Conservation (phyloP, 78 protist genomes). For the Neovahlkampfia damariscottae region DNA sequence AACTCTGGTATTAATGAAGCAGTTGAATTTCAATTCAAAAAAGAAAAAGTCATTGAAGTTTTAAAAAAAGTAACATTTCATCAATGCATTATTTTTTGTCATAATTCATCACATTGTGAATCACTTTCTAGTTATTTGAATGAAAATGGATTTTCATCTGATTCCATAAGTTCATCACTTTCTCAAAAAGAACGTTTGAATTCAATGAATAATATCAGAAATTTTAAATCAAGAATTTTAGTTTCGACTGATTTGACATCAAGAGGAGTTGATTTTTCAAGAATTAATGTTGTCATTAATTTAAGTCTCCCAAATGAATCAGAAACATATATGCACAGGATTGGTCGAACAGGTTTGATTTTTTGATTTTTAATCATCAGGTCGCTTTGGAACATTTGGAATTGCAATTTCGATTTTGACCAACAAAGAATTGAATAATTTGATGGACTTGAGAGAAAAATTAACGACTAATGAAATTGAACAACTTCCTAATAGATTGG, state of each 20-base stretch:
- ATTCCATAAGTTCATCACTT: neutral
- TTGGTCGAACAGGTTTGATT: conserved; percentile 25
- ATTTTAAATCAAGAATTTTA: neutral
- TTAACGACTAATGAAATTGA: no score
- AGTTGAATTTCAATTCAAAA: no score
- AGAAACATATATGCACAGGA: conserved; percentile 17
- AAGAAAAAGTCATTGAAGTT: neutral
- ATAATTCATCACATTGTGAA: neutral
- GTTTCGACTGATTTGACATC: conserved; percentile 10
- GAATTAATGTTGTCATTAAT: neutral
- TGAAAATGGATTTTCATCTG: conserved; percentile 6
- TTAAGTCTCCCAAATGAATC: neutral
- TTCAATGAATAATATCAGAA: neutral
- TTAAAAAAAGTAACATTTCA: conserved; percentile 13
- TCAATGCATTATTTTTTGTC: conserved; percentile 18
- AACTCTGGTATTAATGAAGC: no score
- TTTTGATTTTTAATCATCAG: no score
- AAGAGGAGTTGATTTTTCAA: conserved; percentile 16
- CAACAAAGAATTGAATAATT: no score
- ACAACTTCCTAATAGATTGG: no score
- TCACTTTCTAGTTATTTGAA: neutral
- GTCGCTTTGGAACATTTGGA: no score
- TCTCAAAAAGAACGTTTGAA: neutral
- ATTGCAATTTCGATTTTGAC: no score
- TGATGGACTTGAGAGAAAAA: no score